These are phyloP conservation scores for Sclerotinia nivalis DNA, from an alignment of 2,329 filamentous ascomycete species.

Conservation along the genomic window DNA sequence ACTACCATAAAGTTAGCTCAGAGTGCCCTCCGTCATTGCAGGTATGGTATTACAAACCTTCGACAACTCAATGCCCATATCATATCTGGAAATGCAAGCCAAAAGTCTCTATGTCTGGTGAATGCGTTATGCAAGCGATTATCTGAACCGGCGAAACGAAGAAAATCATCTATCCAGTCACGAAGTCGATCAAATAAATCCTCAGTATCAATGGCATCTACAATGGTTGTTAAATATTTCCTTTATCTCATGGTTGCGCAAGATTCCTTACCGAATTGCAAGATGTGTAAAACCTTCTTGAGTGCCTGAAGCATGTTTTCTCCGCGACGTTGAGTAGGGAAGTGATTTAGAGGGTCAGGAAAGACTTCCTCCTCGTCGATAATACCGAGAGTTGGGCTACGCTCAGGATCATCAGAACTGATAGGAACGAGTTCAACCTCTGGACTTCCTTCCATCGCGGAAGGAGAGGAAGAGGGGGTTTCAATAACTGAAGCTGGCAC, in stretches of 20 bases:
- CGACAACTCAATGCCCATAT: slow-evolving; percentile 46
- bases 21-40: not conserved
- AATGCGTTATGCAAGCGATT: slow-evolving; percentile 48
- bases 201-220: slow-evolving; percentile 49
- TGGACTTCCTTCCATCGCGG: slow-evolving; percentile 36
- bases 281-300: slow-evolving; percentile 38
- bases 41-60: slow-evolving; percentile 44
- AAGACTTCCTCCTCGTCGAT: slow-evolving; percentile 37
- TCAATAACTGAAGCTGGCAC: slow-evolving; percentile 33
- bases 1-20: slow-evolving; percentile 33
- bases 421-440: slow-evolving; percentile 38
- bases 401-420: slow-evolving; percentile 36
- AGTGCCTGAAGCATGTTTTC: slow-evolving; percentile 33
- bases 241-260: not conserved
- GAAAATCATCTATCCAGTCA: slow-evolving; percentile 53
- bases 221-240: slow-evolving; percentile 33
- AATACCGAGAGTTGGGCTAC: slow-evolving; percentile 37
- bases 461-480: slow-evolving; percentile 40
- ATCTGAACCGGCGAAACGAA: slow-evolving; percentile 45
- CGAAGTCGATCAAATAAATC: slow-evolving; percentile 49
- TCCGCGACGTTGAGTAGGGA: slow-evolving; percentile 45
- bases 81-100: slow-evolving; percentile 54
- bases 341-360: slow-evolving; percentile 48
- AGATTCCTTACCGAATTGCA: slow-evolving; percentile 44
- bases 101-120: slow-evolving; percentile 51